Base-by-base conservation (phyloP, 495 filamentous ascomycete genomes). In the Niebla homalea region DNA sequence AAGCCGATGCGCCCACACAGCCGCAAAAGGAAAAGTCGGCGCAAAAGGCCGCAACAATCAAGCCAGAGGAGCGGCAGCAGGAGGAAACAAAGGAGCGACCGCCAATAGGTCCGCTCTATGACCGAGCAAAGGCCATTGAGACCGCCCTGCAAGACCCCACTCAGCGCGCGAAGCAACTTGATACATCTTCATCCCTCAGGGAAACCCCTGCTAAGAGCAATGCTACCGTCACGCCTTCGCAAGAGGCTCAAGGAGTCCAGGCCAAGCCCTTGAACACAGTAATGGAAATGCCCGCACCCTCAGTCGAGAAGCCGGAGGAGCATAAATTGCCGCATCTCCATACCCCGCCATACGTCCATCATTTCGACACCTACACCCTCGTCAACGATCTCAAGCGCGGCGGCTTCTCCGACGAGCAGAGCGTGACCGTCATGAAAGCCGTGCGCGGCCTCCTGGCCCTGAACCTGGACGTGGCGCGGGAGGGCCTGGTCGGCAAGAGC, bases 361-460 rank as follows among this genome's bases (percentile, higher is more conserved):
- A 96, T 68, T 98, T 98, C 64, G 92, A 98, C 67, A 94, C 83
- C 16, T 97, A 89, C 60, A 79, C 78, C 4, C 74, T 95, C 1
- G 92, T 95, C 4, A 80, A 81, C 42, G 75, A 85, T 55, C 78
- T 98, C 5, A 70, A 80, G 19, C 64, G 65, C 0, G 75, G 80
- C 19, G 85, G 81, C 2, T 95, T 87, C 64, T 77, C 69, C 78
- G 89, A 23, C 70, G 67, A 55, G 7, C 49, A 52, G 41, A 50
- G 51, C 26, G 39, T 45, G 20, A 32, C 26, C 32, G 46, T 46
- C 21, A 57, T 57, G 54, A 57, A 57, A 43, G 54, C 48, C 0
- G 35, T 57, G 4, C 26, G 54, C 12, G 50, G 43, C 8, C 71
- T 93, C 19, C 66, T 98, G 12, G 79, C 83, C 3, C 66, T 79